Evolutionary conservation across 495 filamentous ascomycete genomes (phyloP).

Genomic region (Oidiodendron maius): DNA sequence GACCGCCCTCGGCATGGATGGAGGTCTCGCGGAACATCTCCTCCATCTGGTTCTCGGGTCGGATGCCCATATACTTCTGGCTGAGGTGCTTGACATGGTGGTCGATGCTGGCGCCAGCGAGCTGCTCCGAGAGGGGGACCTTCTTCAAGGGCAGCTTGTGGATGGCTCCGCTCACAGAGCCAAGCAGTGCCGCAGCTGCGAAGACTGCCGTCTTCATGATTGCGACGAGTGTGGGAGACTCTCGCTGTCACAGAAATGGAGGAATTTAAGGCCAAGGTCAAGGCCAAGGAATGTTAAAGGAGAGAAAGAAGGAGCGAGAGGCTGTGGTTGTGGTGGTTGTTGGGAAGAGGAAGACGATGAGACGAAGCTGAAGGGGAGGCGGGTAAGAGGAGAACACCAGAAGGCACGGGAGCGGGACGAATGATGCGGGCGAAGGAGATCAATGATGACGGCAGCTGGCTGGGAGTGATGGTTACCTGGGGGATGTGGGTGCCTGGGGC

Average conservation of each 20-base stretch:
- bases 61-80: conserved; percentile 90
- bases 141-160: conserved; percentile 98
- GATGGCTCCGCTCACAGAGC: conserved; percentile 73
- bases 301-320: conserved; percentile 4
- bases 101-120: conserved; percentile 82
- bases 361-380: not conserved
- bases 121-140: conserved; percentile 84
- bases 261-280: too few relatives aligned
- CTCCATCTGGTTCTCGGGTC: conserved; percentile 60
- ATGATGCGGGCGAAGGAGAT: too few relatives aligned
- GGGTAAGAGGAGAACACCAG: not conserved
- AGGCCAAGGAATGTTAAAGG: not conserved
- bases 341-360: conserved; percentile 2
- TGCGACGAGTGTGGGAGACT: conserved; percentile 11
- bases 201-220: conserved; percentile 78
- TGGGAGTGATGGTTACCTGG: too few relatives aligned
- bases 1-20: conserved; percentile 56
- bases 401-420: not conserved
- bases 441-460: conserved; percentile 1
- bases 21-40: conserved; percentile 74
- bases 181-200: conserved; percentile 72
- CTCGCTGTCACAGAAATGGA: conserved; percentile 12
- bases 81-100: conserved; percentile 74
- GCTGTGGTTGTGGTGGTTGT: conserved; percentile 12
- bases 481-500: not conserved